Base-by-base conservation (phyloP, 2,329 filamentous ascomycete species). In the Coniochaeta sp. region DNA sequence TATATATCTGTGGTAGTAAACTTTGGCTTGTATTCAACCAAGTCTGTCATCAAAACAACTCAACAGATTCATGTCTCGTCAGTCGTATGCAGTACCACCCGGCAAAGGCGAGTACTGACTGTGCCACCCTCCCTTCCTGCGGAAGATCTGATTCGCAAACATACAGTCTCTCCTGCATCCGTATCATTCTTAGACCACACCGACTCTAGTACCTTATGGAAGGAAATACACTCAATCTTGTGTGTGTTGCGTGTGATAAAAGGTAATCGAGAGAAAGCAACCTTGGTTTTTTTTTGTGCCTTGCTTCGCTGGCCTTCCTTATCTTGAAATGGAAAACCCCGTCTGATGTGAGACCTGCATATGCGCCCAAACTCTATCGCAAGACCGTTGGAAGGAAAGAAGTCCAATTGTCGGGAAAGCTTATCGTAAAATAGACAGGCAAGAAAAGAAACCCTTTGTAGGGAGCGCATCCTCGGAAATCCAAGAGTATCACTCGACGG, bases 401-500 rank as follows among this genome's bases (percentile, higher is more conserved):
- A 52, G 22, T 7, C 8, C 43, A n/a, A 44, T 44, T 24, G n/a
- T 47, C 3, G 22, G 22, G 12, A 47, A 47, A 14, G 19, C 3
- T 47, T 26, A 26, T 47, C 43, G 11, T 47, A 47, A 50, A 47
- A 22, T 40, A 40, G 26, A 52, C 47, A 52, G 3, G 24, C 3
- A 31, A 31, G 22, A 28, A 52, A 17, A 14, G 26, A 31, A 28
- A 47, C 9, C 22, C 22, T 17, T 52, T 16, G 22, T 31, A 31
- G 47, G 19, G 47, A 31, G 22, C 14, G 24, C 2, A 40, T 52
- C 22, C 24, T 31, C n/a, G 7, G 14, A 12, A 17, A 28, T 36
- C n/a, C n/a, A n/a, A n/a, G n/a, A n/a, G 2, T 40, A 40, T 40
- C 17, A 73, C 66, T 71, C 66, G 62, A 75, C 68, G 40, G 71